phyloP scores from a whole-genome alignment of 768 basidiomycete genomes.

The Naganishia onofrii region DNA sequence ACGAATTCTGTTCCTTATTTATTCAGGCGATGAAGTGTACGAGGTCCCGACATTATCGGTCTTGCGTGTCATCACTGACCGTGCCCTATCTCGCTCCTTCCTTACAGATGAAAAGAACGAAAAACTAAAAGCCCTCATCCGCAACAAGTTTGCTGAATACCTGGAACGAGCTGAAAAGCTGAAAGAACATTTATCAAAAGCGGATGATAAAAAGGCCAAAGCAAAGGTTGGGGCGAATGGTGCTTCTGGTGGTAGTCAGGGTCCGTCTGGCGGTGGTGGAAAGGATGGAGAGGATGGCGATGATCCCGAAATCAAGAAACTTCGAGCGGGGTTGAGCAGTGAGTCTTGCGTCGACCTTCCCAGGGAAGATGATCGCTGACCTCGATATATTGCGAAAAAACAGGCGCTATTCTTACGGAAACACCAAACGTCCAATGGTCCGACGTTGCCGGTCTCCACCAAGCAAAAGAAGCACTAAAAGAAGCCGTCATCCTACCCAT shows the following conservation, averaged over 20 bases:
- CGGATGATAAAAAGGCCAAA: slow-evolving; percentile 64
- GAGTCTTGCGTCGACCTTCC: slow-evolving; percentile 25
- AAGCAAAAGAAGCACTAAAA: slow-evolving; percentile 90
- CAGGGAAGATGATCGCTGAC: not conserved
- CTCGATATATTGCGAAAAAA: not conserved
- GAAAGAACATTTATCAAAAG: slow-evolving; percentile 72
- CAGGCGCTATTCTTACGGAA: slow-evolving; percentile 80
- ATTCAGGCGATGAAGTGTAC: slow-evolving; percentile 48
- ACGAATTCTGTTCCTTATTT: not conserved
- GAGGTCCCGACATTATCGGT: slow-evolving; percentile 1
- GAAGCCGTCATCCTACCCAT: slow-evolving; percentile 99
- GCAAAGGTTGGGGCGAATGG: slow-evolving; percentile 60
- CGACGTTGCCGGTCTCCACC: slow-evolving; percentile 93
- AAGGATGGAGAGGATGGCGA: slow-evolving; percentile 64
- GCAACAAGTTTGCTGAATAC: slow-evolving; percentile 84
- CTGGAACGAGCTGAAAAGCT: slow-evolving; percentile 84
- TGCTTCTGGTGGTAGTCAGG: slow-evolving; percentile 44
- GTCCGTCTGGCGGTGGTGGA: slow-evolving; percentile 46
- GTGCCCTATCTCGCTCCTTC: not conserved
- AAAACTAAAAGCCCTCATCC: slow-evolving; percentile 79
- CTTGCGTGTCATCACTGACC: not conserved
- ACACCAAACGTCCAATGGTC: slow-evolving; percentile 97
- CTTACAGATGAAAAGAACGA: slow-evolving; percentile 90
- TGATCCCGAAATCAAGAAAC: slow-evolving; percentile 93
- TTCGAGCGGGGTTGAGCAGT: slow-evolving; percentile 79